Evolutionary conservation across 139 green algal species (phyloP), one percentile per base, ranked within the genome.

Genomic region (Trebouxia sp.): DNA sequence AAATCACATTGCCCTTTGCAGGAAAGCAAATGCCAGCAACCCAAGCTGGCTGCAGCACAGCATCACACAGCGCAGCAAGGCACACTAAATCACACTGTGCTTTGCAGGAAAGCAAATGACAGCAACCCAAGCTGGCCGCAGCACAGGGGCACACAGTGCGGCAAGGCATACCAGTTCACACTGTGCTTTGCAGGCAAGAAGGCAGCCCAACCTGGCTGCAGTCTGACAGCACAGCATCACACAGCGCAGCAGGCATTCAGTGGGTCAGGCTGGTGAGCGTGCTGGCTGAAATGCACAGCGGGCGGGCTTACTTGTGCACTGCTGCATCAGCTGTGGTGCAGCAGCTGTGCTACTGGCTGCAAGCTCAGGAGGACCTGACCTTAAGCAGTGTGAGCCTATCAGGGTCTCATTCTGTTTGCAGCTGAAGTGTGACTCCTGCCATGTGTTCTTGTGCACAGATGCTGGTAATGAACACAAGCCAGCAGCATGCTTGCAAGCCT

Each of bases 271-370:
- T 72, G 62, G 10, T 72, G 5, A 37, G 35, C 7, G 35, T 35
- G 6, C 32, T 72, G 15, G 62, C 62, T 45, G 62, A 24, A 35
- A 45, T 39, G 28, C 62, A 72, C 12, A 26, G 14, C 28, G 62
- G 62, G 0, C 62, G 62, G 12, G 35, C 62, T 15, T 72, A 72
- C 62, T 17, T 72, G 14, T 72, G 62, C 35, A 45, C 32, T 41
- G 35, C 0, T 35, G n/a, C 37, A 1, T 12, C 5, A 26, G 20
- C 35, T 42, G 62, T 72, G 4, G 62, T 45, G 11, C 62, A 72
- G 62, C 62, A 72, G 62, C 62, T 72, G 62, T 72, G 62, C 32
- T 35, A 45, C 11, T 72, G 62, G 62, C 32, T 72, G 32, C 62
- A 72, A 26, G 32, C 35, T 72, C 32, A 26, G 28, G 12, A 30